phyloP scores from a whole-genome alignment of 371 early-diverging fungal genomes.

The Funneliformis caledonium region DNA sequence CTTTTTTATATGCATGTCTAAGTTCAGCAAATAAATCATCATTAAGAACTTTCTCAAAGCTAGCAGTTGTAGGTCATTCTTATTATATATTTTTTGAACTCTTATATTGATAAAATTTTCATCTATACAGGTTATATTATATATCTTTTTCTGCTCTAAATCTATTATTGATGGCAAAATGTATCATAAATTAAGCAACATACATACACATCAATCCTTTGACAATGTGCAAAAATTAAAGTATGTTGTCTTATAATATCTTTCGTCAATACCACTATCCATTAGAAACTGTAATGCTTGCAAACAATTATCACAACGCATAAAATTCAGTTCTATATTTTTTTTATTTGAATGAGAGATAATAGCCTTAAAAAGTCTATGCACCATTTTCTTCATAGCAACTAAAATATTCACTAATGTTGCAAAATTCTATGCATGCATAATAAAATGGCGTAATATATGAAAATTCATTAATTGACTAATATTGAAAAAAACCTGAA shows the following conservation, averaged over 20 bases:
- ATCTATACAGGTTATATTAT: not conserved
- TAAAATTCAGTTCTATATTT: not conserved
- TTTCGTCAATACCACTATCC: not conserved
- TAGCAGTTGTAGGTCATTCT: too few relatives aligned
- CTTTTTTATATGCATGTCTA: too few relatives aligned
- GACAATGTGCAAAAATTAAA: not conserved
- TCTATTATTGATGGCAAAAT: not conserved
- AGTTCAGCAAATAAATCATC: too few relatives aligned
- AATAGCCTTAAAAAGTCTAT: not conserved
- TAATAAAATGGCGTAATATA: too few relatives aligned
- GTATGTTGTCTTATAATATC: not conserved
- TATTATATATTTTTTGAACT: too few relatives aligned
- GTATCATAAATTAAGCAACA: not conserved
- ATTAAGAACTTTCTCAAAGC: too few relatives aligned
- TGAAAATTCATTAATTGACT: too few relatives aligned
- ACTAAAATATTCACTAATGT: not conserved
- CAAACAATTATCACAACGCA: not conserved
- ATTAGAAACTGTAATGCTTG: not conserved
- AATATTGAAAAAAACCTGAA: too few relatives aligned
- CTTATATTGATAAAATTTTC: not conserved
- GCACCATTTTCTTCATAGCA: not conserved
- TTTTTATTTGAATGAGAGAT: too few relatives aligned
- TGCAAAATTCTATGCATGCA: not conserved
- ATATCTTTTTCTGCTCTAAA: not conserved
- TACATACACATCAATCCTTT: not conserved